Base-by-base conservation (phyloP, 345 rosid species). In the Brassica nigra region DNA sequence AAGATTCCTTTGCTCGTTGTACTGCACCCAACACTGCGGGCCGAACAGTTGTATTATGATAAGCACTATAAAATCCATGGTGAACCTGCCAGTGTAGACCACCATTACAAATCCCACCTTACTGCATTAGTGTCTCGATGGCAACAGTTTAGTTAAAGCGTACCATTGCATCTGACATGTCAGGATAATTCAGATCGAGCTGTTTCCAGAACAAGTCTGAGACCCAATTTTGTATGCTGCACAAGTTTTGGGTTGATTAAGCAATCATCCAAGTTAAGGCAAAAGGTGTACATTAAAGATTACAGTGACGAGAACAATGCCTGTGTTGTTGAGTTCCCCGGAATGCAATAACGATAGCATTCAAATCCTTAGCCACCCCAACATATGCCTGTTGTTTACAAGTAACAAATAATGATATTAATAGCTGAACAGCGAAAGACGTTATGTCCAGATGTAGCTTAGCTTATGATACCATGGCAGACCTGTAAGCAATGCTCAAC, bases 151-250 rank as follows among this genome's bases (percentile, higher is more conserved):
- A 9, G 11, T 76, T 14, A 44, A 70, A 33, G 80, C 95, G 16
- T 30, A 95, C 99, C 96, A 90, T 92, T 66, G 97, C 99, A 86
- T 88, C 97, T 58, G 91, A 87, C 97, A 95, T 90, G 83, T 88
- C 97, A 67, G 98, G 98, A 78, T 92, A 95, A 57, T 90, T 87
- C 31, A 95, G 76, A 88, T 95, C 99, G 20, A 92, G 98, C 84
- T 95, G 96, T 84, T 95, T 87, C 98, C 97, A 92, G 79, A 85
- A 92, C 57, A 95, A 84, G 84, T 95, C 99, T 82, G 88, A 89
- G 70, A 92, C 71, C 98, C 99, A 95, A 69, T 95, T 95, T 86
- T 92, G 98, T 72, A 95, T 82, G 92, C 97, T 91, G 90, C 62
- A 77, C 63, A 75, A 30, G 49, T 76, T 54, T 52, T 63, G 16